Percentiles rank a stretch among this genome's conserved stretches.
phyloP scores from a whole-genome alignment of 306 rosid genomes.

The Cucurbita argyrosperma region DNA sequence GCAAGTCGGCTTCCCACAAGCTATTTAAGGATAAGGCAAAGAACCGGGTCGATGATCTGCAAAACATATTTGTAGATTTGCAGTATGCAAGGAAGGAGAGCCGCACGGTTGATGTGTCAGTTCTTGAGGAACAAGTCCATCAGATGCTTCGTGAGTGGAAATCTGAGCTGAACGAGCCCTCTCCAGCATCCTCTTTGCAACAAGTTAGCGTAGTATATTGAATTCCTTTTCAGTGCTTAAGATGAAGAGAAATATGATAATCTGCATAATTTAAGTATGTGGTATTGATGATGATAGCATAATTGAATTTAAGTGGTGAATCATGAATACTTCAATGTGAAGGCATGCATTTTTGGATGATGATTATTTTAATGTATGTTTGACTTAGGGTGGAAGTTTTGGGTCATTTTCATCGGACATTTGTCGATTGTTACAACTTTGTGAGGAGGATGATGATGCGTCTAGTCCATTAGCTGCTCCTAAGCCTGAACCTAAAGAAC shows the following conservation, averaged over 20 bases:
- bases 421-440: conserved; percentile 73
- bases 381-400: conserved; percentile 69
- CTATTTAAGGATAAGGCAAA: conserved; percentile 93
- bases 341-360: conserved; percentile 27
- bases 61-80: conserved; percentile 67
- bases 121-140: conserved; percentile 93
- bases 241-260: neutral
- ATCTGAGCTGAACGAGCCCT: conserved; percentile 88
- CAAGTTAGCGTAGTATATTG: conserved; percentile 47
- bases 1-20: conserved; percentile 87
- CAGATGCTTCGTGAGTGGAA: conserved; percentile 99
- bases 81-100: conserved; percentile 97
- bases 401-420: conserved; percentile 98
- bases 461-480: conserved; percentile 78
- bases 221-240: conserved; percentile 5
- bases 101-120: conserved; percentile 55
- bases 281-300: conserved; percentile 3
- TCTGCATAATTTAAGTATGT: conserved; percentile 1
- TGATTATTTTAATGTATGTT: conserved; percentile 25
- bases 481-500: conserved; percentile 79
- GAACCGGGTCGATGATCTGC: conserved; percentile 94
- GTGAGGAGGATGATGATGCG: conserved; percentile 99
- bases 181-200: conserved; percentile 92
- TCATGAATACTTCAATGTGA: conserved; percentile 10
- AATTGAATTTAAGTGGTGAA: conserved; percentile 2